Conservation (phyloP, 2,329 filamentous ascomycete genomes). For the Monosporascus cannonballus region DNA sequence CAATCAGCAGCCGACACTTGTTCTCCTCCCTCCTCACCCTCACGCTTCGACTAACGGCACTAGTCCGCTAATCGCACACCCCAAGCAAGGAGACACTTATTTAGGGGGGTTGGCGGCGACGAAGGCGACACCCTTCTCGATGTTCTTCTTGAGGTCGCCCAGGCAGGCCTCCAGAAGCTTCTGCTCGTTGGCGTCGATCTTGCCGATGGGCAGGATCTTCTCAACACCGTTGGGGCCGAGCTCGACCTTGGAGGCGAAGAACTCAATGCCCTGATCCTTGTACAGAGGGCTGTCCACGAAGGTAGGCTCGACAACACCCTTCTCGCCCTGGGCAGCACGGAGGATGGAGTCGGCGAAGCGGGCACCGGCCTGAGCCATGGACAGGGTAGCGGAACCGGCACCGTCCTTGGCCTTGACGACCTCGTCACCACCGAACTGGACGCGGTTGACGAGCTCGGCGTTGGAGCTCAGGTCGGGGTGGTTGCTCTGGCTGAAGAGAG, state of each 20-base stretch:
- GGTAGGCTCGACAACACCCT: conserved; percentile 90
- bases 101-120: conserved; percentile 54
- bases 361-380: conserved; percentile 94
- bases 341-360: conserved; percentile 85
- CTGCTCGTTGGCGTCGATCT: conserved; percentile 80
- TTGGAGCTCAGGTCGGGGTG: conserved; percentile 78
- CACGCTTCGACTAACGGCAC: not conserved
- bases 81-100: conserved; percentile 32
- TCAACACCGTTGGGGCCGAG: conserved; percentile 94
- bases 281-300: conserved; percentile 96
- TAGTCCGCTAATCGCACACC: not conserved
- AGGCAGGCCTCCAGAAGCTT: conserved; percentile 82
- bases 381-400: conserved; percentile 92
- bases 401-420: conserved; percentile 99
- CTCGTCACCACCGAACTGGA: conserved; percentile 98
- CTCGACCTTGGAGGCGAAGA: conserved; percentile 94
- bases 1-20: not conserved
- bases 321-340: conserved; percentile 87
- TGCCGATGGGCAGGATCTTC: conserved; percentile 84
- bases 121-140: conserved; percentile 75
- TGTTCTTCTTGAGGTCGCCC: conserved; percentile 86
- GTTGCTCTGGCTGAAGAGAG: conserved; percentile 89
- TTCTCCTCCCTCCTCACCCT: conserved; percentile 1
- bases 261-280: conserved; percentile 97
- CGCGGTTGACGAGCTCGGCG: conserved; percentile 79